These are phyloP conservation scores for Ophiostoma sp. DNA, from an alignment of 2,329 filamentous ascomycete genomes.

Conservation along the genomic window DNA sequence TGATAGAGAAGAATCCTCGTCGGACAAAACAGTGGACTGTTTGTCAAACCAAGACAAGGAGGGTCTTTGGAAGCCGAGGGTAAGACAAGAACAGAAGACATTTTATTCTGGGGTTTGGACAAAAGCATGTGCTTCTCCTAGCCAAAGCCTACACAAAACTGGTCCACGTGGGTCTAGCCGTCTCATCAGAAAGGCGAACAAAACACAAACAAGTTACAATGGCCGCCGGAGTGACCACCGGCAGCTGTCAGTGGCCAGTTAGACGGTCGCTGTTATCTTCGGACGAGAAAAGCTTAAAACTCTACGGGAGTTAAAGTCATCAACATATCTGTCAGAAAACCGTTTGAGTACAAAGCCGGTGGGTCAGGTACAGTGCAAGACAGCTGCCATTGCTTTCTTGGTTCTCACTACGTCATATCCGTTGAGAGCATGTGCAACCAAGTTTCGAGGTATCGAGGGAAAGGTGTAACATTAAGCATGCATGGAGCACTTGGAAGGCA, in stretches of 20 bases:
- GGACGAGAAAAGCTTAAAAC: neutral
- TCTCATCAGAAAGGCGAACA: neutral
- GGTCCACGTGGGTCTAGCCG: constrained; percentile 1
- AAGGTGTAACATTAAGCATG: neutral
- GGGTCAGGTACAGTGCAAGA: neutral
- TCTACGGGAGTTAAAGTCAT: neutral
- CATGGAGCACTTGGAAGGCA: neutral
- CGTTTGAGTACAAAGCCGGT: neutral
- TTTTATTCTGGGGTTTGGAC: neutral
- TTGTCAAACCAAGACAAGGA: too few species aligned
- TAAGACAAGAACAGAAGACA: neutral
- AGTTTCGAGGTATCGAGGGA: neutral
- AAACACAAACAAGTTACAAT: neutral
- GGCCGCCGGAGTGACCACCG: neutral
- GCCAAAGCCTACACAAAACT: neutral
- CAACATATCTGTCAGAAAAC: neutral
- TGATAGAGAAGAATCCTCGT: too few species aligned
- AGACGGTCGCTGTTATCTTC: neutral
- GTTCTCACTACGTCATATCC: neutral
- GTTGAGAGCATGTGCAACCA: neutral
- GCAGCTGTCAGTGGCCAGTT: neutral
- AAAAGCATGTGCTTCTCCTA: constrained; percentile 3
- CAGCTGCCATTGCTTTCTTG: neutral
- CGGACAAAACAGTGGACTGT: too few species aligned
- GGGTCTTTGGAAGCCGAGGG: neutral